Conservation (phyloP, 2,329 filamentous ascomycete species). For the Magnaporthiopsis rhizophila region DNA sequence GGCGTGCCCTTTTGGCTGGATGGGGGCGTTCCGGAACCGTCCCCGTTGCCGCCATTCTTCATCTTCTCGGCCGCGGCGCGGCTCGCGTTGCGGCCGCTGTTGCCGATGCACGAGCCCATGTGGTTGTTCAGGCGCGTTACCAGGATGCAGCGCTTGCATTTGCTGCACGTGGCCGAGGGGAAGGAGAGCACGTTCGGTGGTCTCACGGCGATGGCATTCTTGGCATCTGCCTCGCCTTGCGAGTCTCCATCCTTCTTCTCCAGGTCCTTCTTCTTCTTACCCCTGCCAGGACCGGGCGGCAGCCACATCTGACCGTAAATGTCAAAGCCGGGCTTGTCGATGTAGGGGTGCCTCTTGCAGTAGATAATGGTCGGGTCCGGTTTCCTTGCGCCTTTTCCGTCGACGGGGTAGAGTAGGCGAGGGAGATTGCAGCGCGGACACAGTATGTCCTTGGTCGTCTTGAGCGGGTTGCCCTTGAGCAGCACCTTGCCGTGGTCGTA, state of each 20-base stretch:
- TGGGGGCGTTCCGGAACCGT: conserved; percentile 44
- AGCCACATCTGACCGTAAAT: conserved; percentile 80
- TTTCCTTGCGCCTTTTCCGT: conserved; percentile 57
- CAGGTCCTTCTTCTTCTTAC: conserved; percentile 74
- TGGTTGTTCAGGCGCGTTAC: conserved; percentile 60
- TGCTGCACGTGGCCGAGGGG: conserved; percentile 58
- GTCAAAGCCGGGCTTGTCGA: conserved; percentile 67
- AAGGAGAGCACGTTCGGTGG: conserved; percentile 56
- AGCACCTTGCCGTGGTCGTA: conserved; percentile 63
- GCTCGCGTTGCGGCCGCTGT: conserved; percentile 55
- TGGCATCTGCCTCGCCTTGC: conserved; percentile 21
- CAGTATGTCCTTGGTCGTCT: conserved; percentile 62
- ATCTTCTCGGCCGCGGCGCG: conserved; percentile 56
- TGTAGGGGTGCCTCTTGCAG: conserved; percentile 73
- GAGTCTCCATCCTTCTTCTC: conserved; percentile 50
- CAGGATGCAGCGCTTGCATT: conserved; percentile 58
- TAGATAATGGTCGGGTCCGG: conserved; percentile 63
- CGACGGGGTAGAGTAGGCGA: conserved; percentile 63
- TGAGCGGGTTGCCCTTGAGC: conserved; percentile 64
- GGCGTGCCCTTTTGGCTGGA: conserved; percentile 57
- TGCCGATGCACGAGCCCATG: conserved; percentile 61
- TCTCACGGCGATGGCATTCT: conserved; percentile 37
- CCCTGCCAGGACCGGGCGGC: conserved; percentile 59
- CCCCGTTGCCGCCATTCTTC: conserved; percentile 47
- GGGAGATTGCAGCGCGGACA: conserved; percentile 70